Base-by-base conservation (phyloP, 805 yeast species). In the Vanderwaltozyma tropicalis region DNA sequence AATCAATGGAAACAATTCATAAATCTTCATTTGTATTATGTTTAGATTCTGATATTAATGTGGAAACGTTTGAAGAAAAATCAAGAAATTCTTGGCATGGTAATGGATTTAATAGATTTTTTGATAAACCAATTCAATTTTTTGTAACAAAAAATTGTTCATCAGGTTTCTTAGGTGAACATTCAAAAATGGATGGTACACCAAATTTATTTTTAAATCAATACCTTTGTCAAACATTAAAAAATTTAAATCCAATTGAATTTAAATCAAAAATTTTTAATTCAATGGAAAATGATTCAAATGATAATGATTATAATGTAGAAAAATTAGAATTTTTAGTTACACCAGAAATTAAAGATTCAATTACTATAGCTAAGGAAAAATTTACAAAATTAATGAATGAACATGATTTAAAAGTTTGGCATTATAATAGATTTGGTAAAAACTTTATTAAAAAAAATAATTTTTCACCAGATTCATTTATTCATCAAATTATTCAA, bases 161-260 rank as follows among this genome's bases (percentile, higher is more conserved):
- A 45, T 84, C 96, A 7, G 97, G 96, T 1, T 89, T 88, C 66
- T 64, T 87, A 55, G 96, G 95, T 44, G 98, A 89, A 67, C 98
- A 89, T 67, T 86, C 96, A 17, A 82, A 76, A 68, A 89, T 89
- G 97, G 98, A 89, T 62, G 98, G 97, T 44, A 85, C 96, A 9
- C 95, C 96, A 55, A 89, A 95, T 22, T 76, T 85, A 53, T 78
- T 86, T 46, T 66, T 89, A 65, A 89, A 89, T 61, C 86, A 86
- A 62, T 78, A 69, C 53, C 69, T 89, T 28, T 69, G 77, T 45
- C 69, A 69, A 37, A 71, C 75, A 48, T 62, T 88, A 40, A 44
- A 59, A 40, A 69, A 73, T 52, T 57, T 74, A 53, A 63, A 74
- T 49, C 58, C 58, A 17, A 28, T 36, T 10, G 45, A 47, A 32